These are phyloP conservation scores for Geotrichum histeridarum DNA, from an alignment of 1,139 yeast genomes.

Conservation along the genomic window DNA sequence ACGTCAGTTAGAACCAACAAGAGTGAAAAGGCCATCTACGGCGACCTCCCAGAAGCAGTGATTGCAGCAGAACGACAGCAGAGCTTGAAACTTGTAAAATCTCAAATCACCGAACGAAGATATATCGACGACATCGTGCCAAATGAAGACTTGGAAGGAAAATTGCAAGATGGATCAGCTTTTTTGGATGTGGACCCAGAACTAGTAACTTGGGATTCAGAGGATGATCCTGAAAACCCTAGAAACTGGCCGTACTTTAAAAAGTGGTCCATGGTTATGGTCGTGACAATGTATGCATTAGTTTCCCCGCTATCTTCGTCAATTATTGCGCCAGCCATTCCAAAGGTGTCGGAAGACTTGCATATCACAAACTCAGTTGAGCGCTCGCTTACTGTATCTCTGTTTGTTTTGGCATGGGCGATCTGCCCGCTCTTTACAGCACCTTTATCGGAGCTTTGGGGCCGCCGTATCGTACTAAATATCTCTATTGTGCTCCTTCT, in stretches of 20 bases:
- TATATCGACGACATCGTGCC: constrained; percentile 17
- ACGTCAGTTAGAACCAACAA: constrained; percentile 1
- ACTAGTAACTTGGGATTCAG: constrained; percentile 60
- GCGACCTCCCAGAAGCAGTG: constrained; percentile 9
- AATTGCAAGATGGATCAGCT: constrained; percentile 43
- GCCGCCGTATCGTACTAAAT: constrained; percentile 50
- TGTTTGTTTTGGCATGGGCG: constrained; percentile 62
- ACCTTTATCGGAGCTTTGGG: constrained; percentile 57
- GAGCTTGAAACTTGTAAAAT: constrained; percentile 4
- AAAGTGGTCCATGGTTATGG: constrained; percentile 44
- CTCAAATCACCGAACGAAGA: constrained; percentile 6
- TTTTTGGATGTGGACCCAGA: constrained; percentile 54
- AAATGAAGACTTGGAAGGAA: constrained; percentile 14
- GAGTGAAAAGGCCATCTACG: constrained; percentile 14
- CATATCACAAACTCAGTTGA: constrained; percentile 41
- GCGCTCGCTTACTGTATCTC: constrained; percentile 49
- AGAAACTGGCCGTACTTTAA: constrained; percentile 48
- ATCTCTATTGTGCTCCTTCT: constrained; percentile 48
- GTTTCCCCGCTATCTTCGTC: constrained; percentile 58
- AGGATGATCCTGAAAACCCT: constrained; percentile 55
- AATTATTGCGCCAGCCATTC: constrained; percentile 54
- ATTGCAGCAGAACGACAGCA: constrained; percentile 11
- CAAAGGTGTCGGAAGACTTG: constrained; percentile 43
- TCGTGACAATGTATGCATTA: constrained; percentile 53
- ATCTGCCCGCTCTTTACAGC: constrained; percentile 57